A percentile compares a stretch with the other conserved stretches of the same genome.
phyloP scores from a whole-genome alignment of 257 asterid species.

The Knoxia roxburghii region DNA sequence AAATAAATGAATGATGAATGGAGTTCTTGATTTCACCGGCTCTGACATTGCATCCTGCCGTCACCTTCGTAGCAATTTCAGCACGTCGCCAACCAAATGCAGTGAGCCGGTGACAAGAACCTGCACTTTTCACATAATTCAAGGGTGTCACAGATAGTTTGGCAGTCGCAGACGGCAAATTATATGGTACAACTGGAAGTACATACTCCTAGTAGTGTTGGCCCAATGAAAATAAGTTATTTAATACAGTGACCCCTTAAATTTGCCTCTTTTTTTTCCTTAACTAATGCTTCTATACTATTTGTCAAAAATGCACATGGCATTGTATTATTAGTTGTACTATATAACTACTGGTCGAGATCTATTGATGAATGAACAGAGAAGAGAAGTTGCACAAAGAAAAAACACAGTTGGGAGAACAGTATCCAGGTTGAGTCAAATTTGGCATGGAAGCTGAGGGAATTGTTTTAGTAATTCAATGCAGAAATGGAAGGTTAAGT shows the following conservation, averaged over 20 bases:
- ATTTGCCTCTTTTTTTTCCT: too few relatives aligned
- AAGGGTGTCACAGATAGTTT: slow-evolving; percentile 5
- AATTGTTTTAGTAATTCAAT: background rate
- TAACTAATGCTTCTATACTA: too few relatives aligned
- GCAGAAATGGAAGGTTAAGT: background rate
- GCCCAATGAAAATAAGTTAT: too few relatives aligned
- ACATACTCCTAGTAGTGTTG: too few relatives aligned
- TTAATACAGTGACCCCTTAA: too few relatives aligned
- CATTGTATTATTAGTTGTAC: too few relatives aligned
- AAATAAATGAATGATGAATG: background rate
- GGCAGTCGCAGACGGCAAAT: background rate
- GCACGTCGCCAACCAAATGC: slow-evolving; percentile 87
- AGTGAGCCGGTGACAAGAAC: slow-evolving; percentile 94
- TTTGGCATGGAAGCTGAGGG: background rate
- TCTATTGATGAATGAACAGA: too few relatives aligned
- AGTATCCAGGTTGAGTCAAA: background rate
- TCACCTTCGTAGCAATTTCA: slow-evolving; percentile 63
- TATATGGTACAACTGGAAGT: too few relatives aligned
- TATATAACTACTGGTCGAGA: too few relatives aligned
- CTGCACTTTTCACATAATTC: slow-evolving; percentile 25
- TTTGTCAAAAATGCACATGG: too few relatives aligned
- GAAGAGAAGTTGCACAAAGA: too few relatives aligned
- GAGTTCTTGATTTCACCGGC: background rate
- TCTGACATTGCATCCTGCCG: background rate
- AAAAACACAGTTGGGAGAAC: background rate